A percentile compares a stretch with the other conserved stretches of the same genome.
These are phyloP conservation scores for Endoconidiophora laricicola DNA, from an alignment of 2,329 filamentous ascomycete species.

Conservation along the genomic window DNA sequence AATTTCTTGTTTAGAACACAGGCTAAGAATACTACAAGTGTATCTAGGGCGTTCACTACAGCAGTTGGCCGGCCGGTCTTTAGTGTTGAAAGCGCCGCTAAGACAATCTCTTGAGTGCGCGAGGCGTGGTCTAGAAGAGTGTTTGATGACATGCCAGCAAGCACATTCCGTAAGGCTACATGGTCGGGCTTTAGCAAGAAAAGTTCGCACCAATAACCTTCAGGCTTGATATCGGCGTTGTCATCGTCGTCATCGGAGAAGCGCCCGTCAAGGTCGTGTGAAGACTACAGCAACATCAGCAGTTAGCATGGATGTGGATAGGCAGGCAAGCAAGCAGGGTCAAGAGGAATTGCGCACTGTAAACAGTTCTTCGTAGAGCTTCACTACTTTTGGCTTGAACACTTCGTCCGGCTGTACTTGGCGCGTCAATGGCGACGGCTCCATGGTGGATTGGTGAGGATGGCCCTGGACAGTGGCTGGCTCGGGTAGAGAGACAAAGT, in stretches of 20 bases:
- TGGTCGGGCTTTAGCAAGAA: conserved; percentile 77
- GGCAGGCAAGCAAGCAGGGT: not conserved
- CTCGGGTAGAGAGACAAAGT: not conserved
- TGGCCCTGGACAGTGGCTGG: not conserved
- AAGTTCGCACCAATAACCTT: conserved; percentile 93
- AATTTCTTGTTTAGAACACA: conserved; percentile 76
- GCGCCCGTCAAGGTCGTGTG: not conserved
- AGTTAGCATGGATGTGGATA: not conserved
- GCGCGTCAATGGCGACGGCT: conserved; percentile 83
- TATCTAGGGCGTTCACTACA: conserved; percentile 26
- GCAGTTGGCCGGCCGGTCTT: not conserved
- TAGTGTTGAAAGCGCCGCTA: conserved; percentile 13
- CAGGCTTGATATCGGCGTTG: conserved; percentile 52
- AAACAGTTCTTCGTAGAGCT: conserved; percentile 76
- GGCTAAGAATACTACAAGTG: conserved; percentile 73
- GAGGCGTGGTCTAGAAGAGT: conserved; percentile 62
- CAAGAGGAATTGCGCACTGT: conserved; percentile 30
- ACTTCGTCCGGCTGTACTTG: conserved; percentile 66
- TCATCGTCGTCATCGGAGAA: conserved; percentile 41
- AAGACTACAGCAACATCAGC: not conserved
- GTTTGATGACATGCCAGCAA: conserved; percentile 55
- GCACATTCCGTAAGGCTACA: conserved; percentile 45
- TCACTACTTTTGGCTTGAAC: conserved; percentile 87
- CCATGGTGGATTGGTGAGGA: conserved; percentile 36
- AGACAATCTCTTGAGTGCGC: conserved; percentile 65